phyloP scores from a whole-genome alignment of 805 yeast genomes.

The Ogataea trehalophila region DNA sequence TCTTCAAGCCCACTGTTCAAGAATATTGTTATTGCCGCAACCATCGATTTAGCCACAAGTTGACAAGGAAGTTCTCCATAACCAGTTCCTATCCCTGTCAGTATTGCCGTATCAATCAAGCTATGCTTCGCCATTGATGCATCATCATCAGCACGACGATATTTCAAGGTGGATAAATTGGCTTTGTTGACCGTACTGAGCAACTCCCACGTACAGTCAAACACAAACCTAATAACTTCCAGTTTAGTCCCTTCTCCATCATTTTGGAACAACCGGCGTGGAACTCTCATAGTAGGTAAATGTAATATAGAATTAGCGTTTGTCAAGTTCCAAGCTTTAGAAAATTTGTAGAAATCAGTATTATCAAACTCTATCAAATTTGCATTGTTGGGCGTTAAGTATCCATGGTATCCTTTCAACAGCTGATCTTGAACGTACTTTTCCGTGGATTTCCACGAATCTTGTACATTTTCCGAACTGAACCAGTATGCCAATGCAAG shows the following conservation, averaged over 20 bases:
- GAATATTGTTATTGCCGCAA: conserved; percentile 31
- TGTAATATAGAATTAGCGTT: conserved; percentile 31
- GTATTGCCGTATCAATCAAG: conserved; percentile 22
- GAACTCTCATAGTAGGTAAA: conserved; percentile 38
- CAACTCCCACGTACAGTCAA: conserved; percentile 36
- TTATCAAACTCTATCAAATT: conserved; percentile 27
- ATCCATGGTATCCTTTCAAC: conserved; percentile 24
- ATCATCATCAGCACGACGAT: background rate
- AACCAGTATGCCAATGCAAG: conserved; percentile 29
- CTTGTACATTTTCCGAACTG: background rate
- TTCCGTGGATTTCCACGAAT: conserved; percentile 22
- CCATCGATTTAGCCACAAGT: conserved; percentile 32
- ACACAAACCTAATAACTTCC: conserved; percentile 22
- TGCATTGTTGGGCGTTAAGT: conserved; percentile 28
- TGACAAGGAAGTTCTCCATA: conserved; percentile 32
- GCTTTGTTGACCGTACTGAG: conserved; percentile 23
- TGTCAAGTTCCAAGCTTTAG: conserved; percentile 28
- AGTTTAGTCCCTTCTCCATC: conserved; percentile 1
- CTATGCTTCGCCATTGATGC: conserved; percentile 11
- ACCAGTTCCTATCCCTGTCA: conserved; percentile 39
- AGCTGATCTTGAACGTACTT: conserved; percentile 12
- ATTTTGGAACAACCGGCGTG: conserved; percentile 15
- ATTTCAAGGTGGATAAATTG: conserved; percentile 6
- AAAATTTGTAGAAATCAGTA: conserved; percentile 10
- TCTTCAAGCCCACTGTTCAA: conserved; percentile 8